Conservation (phyloP, 176 grass and related monocot species). For the Lolium multiflorum region DNA sequence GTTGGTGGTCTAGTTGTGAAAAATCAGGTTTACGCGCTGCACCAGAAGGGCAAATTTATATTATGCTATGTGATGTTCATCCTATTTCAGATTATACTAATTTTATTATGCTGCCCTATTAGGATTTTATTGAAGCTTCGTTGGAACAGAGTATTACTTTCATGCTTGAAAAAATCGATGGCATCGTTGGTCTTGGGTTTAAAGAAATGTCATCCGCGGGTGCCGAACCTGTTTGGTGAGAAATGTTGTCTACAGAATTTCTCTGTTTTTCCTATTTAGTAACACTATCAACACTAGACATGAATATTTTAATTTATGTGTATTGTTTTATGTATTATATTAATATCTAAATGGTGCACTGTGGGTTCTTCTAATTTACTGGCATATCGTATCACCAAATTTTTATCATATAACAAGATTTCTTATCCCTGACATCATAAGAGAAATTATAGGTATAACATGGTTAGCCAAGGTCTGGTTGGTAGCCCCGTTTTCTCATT, state of each 20-base stretch:
- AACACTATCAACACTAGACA: conserved; percentile 8
- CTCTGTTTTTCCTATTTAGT: background rate
- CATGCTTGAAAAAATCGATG: conserved; percentile 76
- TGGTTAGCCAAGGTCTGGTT: conserved; percentile 70
- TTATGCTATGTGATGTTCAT: background rate
- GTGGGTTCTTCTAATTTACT: background rate
- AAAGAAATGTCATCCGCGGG: conserved; percentile 69
- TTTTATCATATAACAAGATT: background rate
- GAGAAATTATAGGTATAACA: conserved; percentile 54
- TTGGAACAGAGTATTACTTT: conserved; percentile 73
- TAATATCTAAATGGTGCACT: background rate
- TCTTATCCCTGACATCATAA: conserved; percentile 10
- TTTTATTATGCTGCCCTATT: conserved; percentile 2
- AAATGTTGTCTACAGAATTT: conserved; percentile 8
- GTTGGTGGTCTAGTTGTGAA: too few relatives aligned
- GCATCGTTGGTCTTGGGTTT: conserved; percentile 92
- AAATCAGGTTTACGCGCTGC: conserved; percentile 52
- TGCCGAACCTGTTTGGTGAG: conserved; percentile 73
- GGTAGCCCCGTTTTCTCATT: conserved; percentile 79
- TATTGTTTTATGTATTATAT: conserved; percentile 15
- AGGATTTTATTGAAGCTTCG: conserved; percentile 86
- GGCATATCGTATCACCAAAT: background rate
- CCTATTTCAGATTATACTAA: conserved; percentile 23
- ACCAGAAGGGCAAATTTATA: background rate
- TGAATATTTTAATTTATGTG: background rate